These are phyloP conservation scores for Filobasidium floriforme DNA, from an alignment of 768 basidiomycete species.

Conservation along the genomic window DNA sequence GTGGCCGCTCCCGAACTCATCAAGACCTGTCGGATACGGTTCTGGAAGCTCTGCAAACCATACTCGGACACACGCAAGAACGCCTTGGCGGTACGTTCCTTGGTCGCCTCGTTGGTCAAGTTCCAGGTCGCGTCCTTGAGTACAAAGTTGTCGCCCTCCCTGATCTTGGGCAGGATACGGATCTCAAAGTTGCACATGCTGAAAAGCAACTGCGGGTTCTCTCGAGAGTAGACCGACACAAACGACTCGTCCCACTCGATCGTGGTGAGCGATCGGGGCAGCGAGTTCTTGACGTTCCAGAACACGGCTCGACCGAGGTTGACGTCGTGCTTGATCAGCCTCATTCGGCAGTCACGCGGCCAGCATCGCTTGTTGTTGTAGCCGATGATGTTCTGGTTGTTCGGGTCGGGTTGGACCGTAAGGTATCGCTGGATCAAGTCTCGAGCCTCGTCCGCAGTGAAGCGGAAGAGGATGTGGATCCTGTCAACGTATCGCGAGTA, in stretches of 20 bases:
- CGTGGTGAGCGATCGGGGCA: slow-evolving; percentile 90
- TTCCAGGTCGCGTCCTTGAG: slow-evolving; percentile 96
- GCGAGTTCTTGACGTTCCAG: slow-evolving; percentile 97
- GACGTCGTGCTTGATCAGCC: slow-evolving; percentile 98
- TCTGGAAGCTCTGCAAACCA: slow-evolving; percentile 95
- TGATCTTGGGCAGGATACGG: slow-evolving; percentile 90
- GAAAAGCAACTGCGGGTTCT: slow-evolving; percentile 95
- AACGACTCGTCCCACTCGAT: slow-evolving; percentile 99
- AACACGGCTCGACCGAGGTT: slow-evolving; percentile 96
- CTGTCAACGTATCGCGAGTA: slow-evolving; percentile 96
- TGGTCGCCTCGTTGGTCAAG: slow-evolving; percentile 90
- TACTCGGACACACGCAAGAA: slow-evolving; percentile 97
- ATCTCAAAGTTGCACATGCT: slow-evolving; percentile 99
- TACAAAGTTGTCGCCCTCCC: slow-evolving; percentile 94
- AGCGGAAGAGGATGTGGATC: slow-evolving; percentile 92
- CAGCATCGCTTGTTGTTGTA: slow-evolving; percentile 99
- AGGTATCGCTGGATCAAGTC: slow-evolving; percentile 98
- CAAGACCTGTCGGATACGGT: slow-evolving; percentile 80
- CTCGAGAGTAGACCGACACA: slow-evolving; percentile 91
- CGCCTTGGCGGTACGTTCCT: slow-evolving; percentile 94
- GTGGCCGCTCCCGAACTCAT: slow-evolving; percentile 99
- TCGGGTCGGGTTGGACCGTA: slow-evolving; percentile 94
- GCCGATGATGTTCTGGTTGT: slow-evolving; percentile 95
- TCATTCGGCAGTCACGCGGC: slow-evolving; percentile 98
- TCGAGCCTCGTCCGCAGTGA: slow-evolving; percentile 91